Base-by-base conservation (phyloP, 2,329 filamentous ascomycete species). In the Microdochium paspali region DNA sequence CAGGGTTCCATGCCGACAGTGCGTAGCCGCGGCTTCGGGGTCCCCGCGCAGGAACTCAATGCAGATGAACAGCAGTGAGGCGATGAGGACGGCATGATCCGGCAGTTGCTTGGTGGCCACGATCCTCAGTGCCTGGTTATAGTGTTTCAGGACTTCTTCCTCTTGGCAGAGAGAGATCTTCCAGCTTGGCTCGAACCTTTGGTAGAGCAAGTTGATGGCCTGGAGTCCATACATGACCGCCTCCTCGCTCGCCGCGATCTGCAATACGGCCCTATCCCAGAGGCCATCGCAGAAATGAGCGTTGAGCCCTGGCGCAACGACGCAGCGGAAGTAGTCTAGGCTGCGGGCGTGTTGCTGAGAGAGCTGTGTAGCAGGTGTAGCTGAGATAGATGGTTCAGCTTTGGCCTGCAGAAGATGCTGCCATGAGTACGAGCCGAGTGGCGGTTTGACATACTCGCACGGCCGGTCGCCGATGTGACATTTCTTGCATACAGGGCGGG, bases 1-100 rank as follows among this genome's bases (percentile, higher is more conserved):
- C n/a, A 61, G 48, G 26, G 53, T 52, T 2, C 53, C 55, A 48
- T 60, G 57, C 2, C 58, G 54, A 26, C 57, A 59, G 45, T 71
- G 68, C 10, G 57, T 55, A 20, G 67, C 57, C 2, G 74, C 71
- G 10, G 68, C 66, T 4, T 59, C 56, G 40, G 71, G 68, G 49
- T 77, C 70, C 31, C 72, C 70, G 28, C 73, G 72, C 49, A 79
- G 63, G 53, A 75, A 74, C 57, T 79, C 76, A 44, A 78, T 69
- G 53, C 73, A 75, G 23, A 74, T 71, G 51, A 78, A 76, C 21
- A 78, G 59, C 1, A 76, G 44, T 3, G 49, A 49, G 7, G 53
- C 21, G 10, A 50, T 45, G 4, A 55, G 49, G 4, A 46, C 49
- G 2, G 46, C 28, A 13, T 46, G 42, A 0, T 45, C 20, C 28